phyloP scores from a whole-genome alignment of 2,329 filamentous ascomycete species.

The Fragosphaeria purpurea region DNA sequence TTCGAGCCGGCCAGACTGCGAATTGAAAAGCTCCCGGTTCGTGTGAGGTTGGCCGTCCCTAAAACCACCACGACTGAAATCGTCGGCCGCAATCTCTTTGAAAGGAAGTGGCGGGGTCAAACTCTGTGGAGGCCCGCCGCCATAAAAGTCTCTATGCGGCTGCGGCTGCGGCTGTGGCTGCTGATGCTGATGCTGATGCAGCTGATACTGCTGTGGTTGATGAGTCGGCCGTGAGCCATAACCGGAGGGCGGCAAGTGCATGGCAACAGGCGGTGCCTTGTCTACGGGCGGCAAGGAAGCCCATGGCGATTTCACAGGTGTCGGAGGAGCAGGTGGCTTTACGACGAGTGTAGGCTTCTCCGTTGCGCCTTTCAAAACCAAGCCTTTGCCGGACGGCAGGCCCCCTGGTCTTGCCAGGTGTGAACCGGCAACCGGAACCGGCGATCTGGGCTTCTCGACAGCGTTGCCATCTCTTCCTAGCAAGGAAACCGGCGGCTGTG shows the following conservation, averaged over 20 bases:
- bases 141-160: constrained; percentile 44
- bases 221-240: neutral
- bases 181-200: constrained; percentile 1
- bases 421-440: constrained; percentile 25
- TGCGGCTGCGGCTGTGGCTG: constrained; percentile 4
- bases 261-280: constrained; percentile 58
- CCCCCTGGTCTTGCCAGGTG: constrained; percentile 34
- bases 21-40: constrained; percentile 79
- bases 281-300: constrained; percentile 77
- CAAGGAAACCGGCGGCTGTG: neutral
- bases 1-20: constrained; percentile 89
- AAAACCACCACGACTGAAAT: constrained; percentile 79
- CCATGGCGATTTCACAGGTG: constrained; percentile 84
- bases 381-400: constrained; percentile 45
- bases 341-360: constrained; percentile 66
- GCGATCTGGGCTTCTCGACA: constrained; percentile 36
- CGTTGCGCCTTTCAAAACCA: constrained; percentile 55
- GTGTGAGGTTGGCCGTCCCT: constrained; percentile 55
- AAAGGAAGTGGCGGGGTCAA: constrained; percentile 37
- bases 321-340: constrained; percentile 56
- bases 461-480: constrained; percentile 18
- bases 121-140: constrained; percentile 17
- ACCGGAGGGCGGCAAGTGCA: constrained; percentile 38
- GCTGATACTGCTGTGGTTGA: neutral
- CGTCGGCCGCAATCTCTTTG: constrained; percentile 86